Evolutionary conservation across 208 protist genomes (phyloP), one percentile per base, ranked within the genome.

Genomic region (Tritrichomonas foetus): DNA sequence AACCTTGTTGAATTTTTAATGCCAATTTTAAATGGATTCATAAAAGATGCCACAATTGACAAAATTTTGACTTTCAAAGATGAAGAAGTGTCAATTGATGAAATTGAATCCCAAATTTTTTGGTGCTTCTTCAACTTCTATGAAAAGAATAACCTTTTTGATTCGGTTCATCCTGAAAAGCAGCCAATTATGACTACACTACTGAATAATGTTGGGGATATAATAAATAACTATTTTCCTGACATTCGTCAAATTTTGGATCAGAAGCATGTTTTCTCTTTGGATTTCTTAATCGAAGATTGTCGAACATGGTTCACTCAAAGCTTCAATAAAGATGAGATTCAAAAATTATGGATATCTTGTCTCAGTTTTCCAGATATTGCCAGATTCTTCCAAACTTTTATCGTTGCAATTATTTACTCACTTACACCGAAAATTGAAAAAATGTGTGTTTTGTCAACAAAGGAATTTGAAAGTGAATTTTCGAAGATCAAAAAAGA

Each of bases 241-340:
- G 16, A 25, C 14, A 20, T 89, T 57, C 47, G 33, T 9, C 14
- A 53, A 27, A 8, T 89, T 33, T 27, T 89, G 0, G 41, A 53
- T 49, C 78, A 89, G 36, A 89, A 89, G 47, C 78, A 89, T 61
- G 78, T 47, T 33, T 89, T 57, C 16, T 89, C 78, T 39, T 30
- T 89, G 1, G 78, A 89, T 89, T 89, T 89, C 27, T 14, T 89
- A 1, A 44, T 25, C 13, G 47, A 57, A 39, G 78, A 89, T 36
- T 89, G 41, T 36, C 20, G 41, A 5, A 27, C 20, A 33, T 57
- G 44, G 44, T 89, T 89, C 30, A 33, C 78, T 41, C 53, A 25
- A 39, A 57, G 78, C 47, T 89, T 89, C 27, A 57, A 47, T 39
- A 2, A 8, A 39, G 44, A 30, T 8, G 78, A 89, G 9, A 0